Base-by-base conservation (phyloP, 306 rosid genomes). In the Vigna reflexopilosa region DNA sequence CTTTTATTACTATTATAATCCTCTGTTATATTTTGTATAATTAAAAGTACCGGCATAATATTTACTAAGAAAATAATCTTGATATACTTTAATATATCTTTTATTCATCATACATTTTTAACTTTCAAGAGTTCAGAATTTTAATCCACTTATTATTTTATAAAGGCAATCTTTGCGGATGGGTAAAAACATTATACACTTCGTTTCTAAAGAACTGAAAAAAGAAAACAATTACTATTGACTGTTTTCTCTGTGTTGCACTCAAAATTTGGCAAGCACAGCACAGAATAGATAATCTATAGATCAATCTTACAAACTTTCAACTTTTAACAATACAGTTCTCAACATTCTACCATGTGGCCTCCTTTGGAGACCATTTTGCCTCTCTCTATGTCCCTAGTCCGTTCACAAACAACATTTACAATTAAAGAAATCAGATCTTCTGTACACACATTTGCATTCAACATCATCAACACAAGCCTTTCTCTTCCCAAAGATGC, bases 331-430 rank as follows among this genome's bases (percentile, higher is more conserved):
- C 17, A 66, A 14, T 66, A 77, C 40, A 77, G 9, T 38, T 63
- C 67, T 30, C 36, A 71, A 7, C 1, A 22, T 38, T 52, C 11
- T 9, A 52, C 38, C 17, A 3, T 13, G 45, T 26, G 68, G 80
- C 63, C 68, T 73, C 86, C 86, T 83, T 83, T 9, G 86, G 83
- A 50, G 28, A 67, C 83, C 83, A 66, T 0, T 58, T 56, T 77
- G 5, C 16, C 11, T 63, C 64, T 63, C 64, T 19, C 59, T 52
- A 28, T 42, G 38, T 66, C 59, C 65, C 50, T n/a, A 47, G 5
- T 19, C 15, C 22, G 24, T 58, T 70, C 58, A 66, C 82, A 71
- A 14, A 34, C 20, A n/a, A 34, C 77, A 38, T 65, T 55, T 83
- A 78, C 82, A 77, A 11, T 76, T 58, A 22, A 67, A 38, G 77